A percentile compares a stretch with the other conserved stretches of the same genome.
phyloP scores from a whole-genome alignment of 2,329 filamentous ascomycete species.

The Phialophora macrospora region DNA sequence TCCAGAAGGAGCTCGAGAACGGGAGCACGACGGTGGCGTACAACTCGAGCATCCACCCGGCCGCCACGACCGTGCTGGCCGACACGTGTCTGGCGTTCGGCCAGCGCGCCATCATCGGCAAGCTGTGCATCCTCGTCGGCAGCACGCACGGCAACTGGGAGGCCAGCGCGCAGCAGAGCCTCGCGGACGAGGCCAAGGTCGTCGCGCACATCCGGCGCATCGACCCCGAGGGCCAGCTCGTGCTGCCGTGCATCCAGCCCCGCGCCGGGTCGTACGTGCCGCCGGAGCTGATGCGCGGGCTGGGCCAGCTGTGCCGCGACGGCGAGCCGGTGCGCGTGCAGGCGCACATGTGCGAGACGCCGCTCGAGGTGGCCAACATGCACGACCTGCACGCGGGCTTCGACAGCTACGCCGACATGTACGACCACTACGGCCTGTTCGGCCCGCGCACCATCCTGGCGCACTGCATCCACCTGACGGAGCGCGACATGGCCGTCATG shows the following conservation, averaged over 20 bases:
- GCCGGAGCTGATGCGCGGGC: constrained; percentile 55
- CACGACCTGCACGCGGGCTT: constrained; percentile 59
- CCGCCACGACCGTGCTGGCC: constrained; percentile 63
- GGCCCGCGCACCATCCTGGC: constrained; percentile 61
- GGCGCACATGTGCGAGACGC: constrained; percentile 68
- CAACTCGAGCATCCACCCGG: constrained; percentile 62
- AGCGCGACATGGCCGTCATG: constrained; percentile 52
- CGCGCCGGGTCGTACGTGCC: constrained; percentile 65
- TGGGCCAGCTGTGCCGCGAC: constrained; percentile 57
- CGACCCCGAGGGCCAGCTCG: constrained; percentile 51
- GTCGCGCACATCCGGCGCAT: constrained; percentile 49
- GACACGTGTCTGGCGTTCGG: constrained; percentile 59
- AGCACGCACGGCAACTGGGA: constrained; percentile 67
- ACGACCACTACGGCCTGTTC: constrained; percentile 60
- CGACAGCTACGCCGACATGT: constrained; percentile 61
- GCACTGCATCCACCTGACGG: constrained; percentile 66
- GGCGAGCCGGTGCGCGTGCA: constrained; percentile 59
- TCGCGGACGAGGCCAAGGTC: constrained; percentile 40
- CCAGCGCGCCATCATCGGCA: constrained; percentile 54
- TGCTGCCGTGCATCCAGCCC: constrained; percentile 59
- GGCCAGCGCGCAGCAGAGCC: constrained; percentile 32
- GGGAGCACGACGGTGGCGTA: constrained; percentile 67
- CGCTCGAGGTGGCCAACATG: constrained; percentile 61
- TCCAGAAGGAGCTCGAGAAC: constrained; percentile 64
- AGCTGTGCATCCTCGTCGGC: constrained; percentile 54